Evolutionary conservation across 169 alveolate species (phyloP).

Genomic region (Ichthyophthirius multifiliis): DNA sequence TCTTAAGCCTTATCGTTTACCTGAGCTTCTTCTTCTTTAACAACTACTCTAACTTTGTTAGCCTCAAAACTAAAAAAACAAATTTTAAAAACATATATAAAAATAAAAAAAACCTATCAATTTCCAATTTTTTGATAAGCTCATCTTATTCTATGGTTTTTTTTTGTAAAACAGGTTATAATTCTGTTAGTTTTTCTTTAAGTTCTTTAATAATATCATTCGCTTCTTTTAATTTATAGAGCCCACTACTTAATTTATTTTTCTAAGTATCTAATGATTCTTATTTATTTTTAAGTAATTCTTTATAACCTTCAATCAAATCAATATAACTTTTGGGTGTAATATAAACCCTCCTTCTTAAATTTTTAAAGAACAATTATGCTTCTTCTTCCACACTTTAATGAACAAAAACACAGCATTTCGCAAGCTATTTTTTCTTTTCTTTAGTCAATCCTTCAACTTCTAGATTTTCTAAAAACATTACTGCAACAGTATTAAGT

Average conservation of each 20-base stretch:
- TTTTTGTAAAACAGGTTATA: conserved; percentile 61
- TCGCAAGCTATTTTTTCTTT: conserved; percentile 53
- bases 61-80: conserved; percentile 62
- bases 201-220: conserved; percentile 59
- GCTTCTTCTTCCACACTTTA: conserved; percentile 82
- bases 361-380: conserved; percentile 67
- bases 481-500: conserved; percentile 67
- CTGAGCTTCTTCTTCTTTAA: conserved; percentile 75
- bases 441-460: conserved; percentile 42
- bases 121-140: conserved; percentile 43
- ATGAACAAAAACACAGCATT: conserved; percentile 88
- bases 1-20: conserved; percentile 78
- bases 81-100: conserved; percentile 50
- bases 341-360: conserved; percentile 87
- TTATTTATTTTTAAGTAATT: conserved; percentile 59
- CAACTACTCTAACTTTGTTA: conserved; percentile 73
- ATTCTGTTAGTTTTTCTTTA: conserved; percentile 56
- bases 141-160: conserved; percentile 82
- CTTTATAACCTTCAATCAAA: conserved; percentile 80
- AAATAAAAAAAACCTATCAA: conserved; percentile 46
- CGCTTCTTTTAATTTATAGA: conserved; percentile 87
- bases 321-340: conserved; percentile 95
- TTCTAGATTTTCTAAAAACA: conserved; percentile 55
- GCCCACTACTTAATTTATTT: conserved; percentile 84
- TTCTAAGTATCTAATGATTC: conserved; percentile 68